Percentiles rank a stretch among this genome's conserved stretches.
phyloP scores from a whole-genome alignment of 306 rosid species.

The Casuarina glauca region DNA sequence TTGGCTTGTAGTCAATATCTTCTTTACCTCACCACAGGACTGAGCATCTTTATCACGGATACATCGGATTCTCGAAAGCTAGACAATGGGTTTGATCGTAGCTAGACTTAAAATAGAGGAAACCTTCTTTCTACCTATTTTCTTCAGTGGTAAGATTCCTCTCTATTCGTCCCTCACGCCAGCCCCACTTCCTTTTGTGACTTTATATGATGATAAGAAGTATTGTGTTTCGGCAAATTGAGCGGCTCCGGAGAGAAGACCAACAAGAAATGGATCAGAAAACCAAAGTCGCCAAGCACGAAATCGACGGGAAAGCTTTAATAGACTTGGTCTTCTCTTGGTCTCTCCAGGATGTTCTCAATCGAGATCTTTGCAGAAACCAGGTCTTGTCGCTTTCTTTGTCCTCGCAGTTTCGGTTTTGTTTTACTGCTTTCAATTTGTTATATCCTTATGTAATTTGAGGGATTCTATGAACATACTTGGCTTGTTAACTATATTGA shows the following conservation, averaged over 20 bases:
- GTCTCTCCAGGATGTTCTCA: slow-evolving; percentile 37
- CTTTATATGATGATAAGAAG: neutral
- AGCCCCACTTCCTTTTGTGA: neutral
- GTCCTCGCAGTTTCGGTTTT: no score
- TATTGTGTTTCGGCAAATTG: neutral
- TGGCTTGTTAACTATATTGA: no score
- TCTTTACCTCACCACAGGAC: neutral
- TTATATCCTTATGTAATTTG: no score
- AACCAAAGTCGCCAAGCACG: neutral
- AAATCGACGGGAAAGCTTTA: neutral
- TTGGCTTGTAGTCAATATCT: neutral
- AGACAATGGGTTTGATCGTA: neutral
- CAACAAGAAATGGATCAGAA: neutral
- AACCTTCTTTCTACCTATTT: neutral
- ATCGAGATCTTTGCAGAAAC: slow-evolving; percentile 21
- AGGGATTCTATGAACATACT: no score
- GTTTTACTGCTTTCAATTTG: no score
- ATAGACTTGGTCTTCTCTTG: slow-evolving; percentile 39
- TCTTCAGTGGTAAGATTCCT: neutral
- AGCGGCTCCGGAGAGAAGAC: neutral
- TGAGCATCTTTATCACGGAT: neutral
- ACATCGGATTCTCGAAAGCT: neutral
- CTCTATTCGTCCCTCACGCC: neutral
- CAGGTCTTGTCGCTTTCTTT: neutral
- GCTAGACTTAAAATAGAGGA: neutral